Evolutionary conservation across 2,329 filamentous ascomycete genomes (phyloP), one percentile per base, ranked within the genome.

Genomic region (Huntiella abstrusa): DNA sequence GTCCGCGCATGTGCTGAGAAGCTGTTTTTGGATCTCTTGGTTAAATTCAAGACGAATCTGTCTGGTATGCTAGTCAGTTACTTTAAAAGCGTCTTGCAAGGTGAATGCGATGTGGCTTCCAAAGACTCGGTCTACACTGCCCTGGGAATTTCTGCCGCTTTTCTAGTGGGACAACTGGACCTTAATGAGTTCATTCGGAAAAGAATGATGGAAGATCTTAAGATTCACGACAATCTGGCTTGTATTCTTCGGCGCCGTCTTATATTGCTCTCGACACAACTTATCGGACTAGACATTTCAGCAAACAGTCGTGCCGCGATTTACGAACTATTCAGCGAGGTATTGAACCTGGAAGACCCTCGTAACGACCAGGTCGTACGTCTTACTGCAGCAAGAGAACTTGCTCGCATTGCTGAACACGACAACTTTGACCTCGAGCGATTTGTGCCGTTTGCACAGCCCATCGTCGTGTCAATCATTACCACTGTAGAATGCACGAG

Each of bases 41-140:
- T 84, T 51, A 80, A 93, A 63, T 92, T 84, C 69, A 94, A 91
- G 62, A 68, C 79, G 41, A 68, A 92, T 22, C 71, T 96, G 35
- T 73, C 84, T 7, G 73, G 80, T 40, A 86, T 85, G 12, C 65
- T 98, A 22, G 66, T 96, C 39, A 69, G 73, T 42, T 92, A 95
- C 54, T 95, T 96, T 59, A 71, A 80, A 52, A 77, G 75, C 5
- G 82, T 86, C 46, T 78, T 83, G 50, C 73, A 75, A 64, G 69
- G 50, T 4, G 57, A 69, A 32, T 59, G 65, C 8, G 77, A 91
- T 52, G 72, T 96, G 10, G 70, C 91, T 12, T 76, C 83, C 50
- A 96, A 95, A 58, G 91, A 98, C 58, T 88, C 88, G 0, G 77
- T 96, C 1, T 98, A 98, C 57, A 92, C 84, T 4, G 86, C 88